phyloP scores from a whole-genome alignment of 179 eudicot genomes.

The Vitellaria paradoxa region DNA sequence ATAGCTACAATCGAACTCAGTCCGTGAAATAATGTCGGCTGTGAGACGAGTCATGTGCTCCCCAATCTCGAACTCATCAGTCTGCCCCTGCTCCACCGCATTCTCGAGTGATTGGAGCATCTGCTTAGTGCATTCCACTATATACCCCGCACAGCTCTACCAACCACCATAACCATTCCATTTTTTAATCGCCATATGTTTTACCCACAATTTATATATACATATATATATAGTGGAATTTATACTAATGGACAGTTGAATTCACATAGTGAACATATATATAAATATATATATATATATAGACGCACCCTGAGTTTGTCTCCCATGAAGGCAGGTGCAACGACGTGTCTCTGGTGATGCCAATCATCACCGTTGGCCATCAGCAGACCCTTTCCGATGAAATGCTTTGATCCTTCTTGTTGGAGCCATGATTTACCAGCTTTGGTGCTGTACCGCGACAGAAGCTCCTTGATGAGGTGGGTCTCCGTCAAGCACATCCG shows the following conservation, averaged over 20 bases:
- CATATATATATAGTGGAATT: too few species aligned
- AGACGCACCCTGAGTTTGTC: constrained; percentile 74
- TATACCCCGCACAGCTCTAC: constrained; percentile 74
- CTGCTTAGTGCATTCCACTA: constrained; percentile 71
- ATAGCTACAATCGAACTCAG: constrained; percentile 71
- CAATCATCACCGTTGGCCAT: constrained; percentile 96
- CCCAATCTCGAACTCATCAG: constrained; percentile 71
- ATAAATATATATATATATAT: too few species aligned
- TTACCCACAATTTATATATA: too few species aligned
- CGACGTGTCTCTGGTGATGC: constrained; percentile 81
- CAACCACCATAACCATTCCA: background rate
- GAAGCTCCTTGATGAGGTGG: constrained; percentile 59
- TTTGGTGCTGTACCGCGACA: constrained; percentile 52
- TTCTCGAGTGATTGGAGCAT: constrained; percentile 48
- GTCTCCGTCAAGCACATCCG: constrained; percentile 80
- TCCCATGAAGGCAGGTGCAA: constrained; percentile 83
- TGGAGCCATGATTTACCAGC: constrained; percentile 91
- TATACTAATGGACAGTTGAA: too few species aligned
- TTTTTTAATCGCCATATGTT: too few species aligned
- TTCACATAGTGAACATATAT: too few species aligned
- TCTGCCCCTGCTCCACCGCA: constrained; percentile 27
- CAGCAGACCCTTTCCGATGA: constrained; percentile 71
- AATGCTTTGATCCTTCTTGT: constrained; percentile 77
- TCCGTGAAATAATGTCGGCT: constrained; percentile 76
- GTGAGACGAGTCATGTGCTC: constrained; percentile 61